Percentiles rank a stretch among this genome's conserved stretches.
These are phyloP conservation scores for Tetracladium setigerum DNA, from an alignment of 495 filamentous ascomycete species.

Conservation along the genomic window DNA sequence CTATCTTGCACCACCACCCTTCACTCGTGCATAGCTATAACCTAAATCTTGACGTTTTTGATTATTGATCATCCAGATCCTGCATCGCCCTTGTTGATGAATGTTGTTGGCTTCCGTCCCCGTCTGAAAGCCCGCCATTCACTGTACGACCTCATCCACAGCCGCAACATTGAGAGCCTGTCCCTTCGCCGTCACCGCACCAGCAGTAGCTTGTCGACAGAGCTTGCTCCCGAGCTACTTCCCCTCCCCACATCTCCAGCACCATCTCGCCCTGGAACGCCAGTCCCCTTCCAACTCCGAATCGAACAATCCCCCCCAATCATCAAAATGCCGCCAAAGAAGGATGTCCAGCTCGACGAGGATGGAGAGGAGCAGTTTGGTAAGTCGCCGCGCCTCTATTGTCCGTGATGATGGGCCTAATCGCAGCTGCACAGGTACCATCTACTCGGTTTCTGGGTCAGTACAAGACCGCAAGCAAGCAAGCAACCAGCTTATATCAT, in stretches of 20 bases:
- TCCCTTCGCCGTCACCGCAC: conserved; percentile 4
- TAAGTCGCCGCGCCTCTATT: conserved; percentile 1
- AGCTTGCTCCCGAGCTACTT: conserved; percentile 14
- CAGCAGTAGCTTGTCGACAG: conserved; percentile 4
- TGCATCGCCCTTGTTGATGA: conserved; percentile 13
- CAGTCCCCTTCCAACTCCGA: neutral
- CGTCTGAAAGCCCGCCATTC: conserved; percentile 54
- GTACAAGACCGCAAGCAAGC: conserved; percentile 17
- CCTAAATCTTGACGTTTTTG: neutral
- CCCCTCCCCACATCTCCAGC: conserved; percentile 10
- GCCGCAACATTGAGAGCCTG: conserved; percentile 29
- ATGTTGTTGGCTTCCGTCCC: conserved; percentile 44
- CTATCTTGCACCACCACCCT: no score
- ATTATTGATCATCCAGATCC: no score
- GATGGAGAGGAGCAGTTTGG: conserved; percentile 26
- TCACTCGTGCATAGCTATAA: neutral
- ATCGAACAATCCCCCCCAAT: neutral
- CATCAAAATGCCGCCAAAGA: conserved; percentile 19
- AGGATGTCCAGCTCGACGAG: conserved; percentile 7
- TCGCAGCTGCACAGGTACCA: conserved; percentile 43
- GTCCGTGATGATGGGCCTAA: conserved; percentile 18
- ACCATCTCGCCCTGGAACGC: conserved; percentile 5
- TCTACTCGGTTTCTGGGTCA: conserved; percentile 78
- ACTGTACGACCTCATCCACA: conserved; percentile 50
- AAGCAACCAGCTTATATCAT: neutral